Evolutionary conservation across 495 filamentous ascomycete species (phyloP).

Genomic region (Aspergillus homomorphus): DNA sequence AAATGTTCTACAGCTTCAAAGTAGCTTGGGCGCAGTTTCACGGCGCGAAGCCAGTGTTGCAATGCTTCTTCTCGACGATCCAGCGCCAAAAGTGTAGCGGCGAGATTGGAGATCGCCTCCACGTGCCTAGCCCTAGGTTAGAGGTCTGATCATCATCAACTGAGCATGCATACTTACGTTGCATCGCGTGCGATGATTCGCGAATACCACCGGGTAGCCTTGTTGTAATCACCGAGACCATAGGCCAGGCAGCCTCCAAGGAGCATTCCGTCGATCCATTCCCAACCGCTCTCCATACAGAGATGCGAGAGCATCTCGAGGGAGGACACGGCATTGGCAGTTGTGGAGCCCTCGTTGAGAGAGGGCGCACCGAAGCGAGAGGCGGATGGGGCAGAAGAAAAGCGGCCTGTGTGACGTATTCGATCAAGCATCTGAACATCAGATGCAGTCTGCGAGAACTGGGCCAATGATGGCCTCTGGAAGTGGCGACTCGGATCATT

Average conservation of each 20-base stretch:
- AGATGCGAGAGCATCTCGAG: conserved; percentile 77
- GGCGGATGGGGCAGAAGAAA: conserved; percentile 26
- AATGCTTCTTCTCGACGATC: conserved; percentile 82
- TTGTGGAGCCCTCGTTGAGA: conserved; percentile 35
- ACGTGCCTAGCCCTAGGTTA: conserved; percentile 62
- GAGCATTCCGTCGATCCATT: conserved; percentile 94
- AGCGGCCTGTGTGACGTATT: conserved; percentile 31
- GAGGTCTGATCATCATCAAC: conserved; percentile 6
- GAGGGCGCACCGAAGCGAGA: conserved; percentile 35
- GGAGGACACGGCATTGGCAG: conserved; percentile 58
- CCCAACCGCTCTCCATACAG: conserved; percentile 84
- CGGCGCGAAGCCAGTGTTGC: conserved; percentile 77
- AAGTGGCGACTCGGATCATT: conserved; percentile 22
- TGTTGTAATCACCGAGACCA: conserved; percentile 82
- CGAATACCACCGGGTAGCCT: conserved; percentile 84
- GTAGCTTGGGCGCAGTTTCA: conserved; percentile 81
- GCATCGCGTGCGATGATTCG: conserved; percentile 79
- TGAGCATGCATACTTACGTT: conserved; percentile 50
- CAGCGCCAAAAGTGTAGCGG: conserved; percentile 81
- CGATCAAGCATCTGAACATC: conserved; percentile 29
- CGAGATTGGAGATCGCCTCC: conserved; percentile 91
- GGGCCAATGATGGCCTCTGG: conserved; percentile 29
- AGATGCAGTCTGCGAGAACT: conserved; percentile 27
- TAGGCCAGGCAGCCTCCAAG: conserved; percentile 92
- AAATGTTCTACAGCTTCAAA: conserved; percentile 97